Evolutionary conservation across 1,139 yeast species (phyloP).

Genomic region (Petasospora fabianii): DNA sequence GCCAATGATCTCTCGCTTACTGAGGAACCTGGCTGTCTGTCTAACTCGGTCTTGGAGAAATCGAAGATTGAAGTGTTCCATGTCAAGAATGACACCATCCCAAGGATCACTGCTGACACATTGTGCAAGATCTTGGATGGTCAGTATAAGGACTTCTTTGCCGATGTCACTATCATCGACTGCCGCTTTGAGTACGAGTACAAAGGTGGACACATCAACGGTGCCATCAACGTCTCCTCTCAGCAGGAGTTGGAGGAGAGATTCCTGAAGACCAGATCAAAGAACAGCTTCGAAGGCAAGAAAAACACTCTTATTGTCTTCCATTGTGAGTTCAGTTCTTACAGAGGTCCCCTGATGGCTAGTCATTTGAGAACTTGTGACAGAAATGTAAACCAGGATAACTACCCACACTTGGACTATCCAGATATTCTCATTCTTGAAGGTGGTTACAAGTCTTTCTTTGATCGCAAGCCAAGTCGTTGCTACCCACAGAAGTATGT

Average conservation of each 20-base stretch:
- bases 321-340: constrained; percentile 93
- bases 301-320: constrained; percentile 57
- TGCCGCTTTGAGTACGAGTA: constrained; percentile 92
- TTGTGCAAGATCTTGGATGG: constrained; percentile 63
- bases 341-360: constrained; percentile 92
- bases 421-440: constrained; percentile 87
- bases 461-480: constrained; percentile 45
- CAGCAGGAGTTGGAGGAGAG: constrained; percentile 60
- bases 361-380: constrained; percentile 80
- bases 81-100: constrained; percentile 58
- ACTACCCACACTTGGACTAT: constrained; percentile 75
- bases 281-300: constrained; percentile 12
- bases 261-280: constrained; percentile 31
- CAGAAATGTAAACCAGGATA: constrained; percentile 64
- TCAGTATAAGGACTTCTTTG: constrained; percentile 49
- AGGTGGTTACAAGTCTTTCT: constrained; percentile 88
- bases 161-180: constrained; percentile 65
- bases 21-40: constrained; percentile 17
- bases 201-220: constrained; percentile 85
- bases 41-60: constrained; percentile 31
- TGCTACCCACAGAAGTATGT: constrained; percentile 79
- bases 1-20: constrained; percentile 16
- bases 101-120: constrained; percentile 67
- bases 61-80: constrained; percentile 44
- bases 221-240: constrained; percentile 75